phyloP scores from a whole-genome alignment of 2,329 filamentous ascomycete species.

The Mariannaea elegans region DNA sequence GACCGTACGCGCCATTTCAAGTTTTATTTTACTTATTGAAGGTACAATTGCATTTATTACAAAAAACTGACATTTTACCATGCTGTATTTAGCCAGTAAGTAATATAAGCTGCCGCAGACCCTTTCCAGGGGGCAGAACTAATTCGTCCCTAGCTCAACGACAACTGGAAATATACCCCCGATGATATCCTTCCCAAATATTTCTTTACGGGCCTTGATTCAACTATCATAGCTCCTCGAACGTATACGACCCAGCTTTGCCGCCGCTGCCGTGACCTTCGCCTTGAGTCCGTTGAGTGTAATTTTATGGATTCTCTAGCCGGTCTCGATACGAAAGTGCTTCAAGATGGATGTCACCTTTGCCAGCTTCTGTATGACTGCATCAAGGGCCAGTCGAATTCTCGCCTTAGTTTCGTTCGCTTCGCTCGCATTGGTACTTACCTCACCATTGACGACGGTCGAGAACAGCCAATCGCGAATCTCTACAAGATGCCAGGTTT shows the following conservation, averaged over 20 bases:
- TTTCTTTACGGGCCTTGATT: background rate
- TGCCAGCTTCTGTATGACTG: constrained; percentile 4
- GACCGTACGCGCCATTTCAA: background rate
- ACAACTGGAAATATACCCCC: constrained; percentile 5
- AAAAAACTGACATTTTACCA: background rate
- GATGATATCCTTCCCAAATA: background rate
- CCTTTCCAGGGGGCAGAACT: background rate
- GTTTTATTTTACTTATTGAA: too few species aligned
- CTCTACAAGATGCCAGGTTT: constrained; percentile 5
- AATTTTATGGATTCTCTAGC: constrained; percentile 3
- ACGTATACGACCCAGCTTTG: background rate
- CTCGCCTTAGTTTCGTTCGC: background rate
- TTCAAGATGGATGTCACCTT: background rate
- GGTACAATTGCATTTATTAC: too few species aligned
- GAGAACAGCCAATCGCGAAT: background rate
- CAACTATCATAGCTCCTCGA: background rate
- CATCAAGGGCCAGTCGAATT: background rate
- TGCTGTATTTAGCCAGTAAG: background rate
- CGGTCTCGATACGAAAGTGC: background rate
- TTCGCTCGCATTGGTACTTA: constrained; percentile 1
- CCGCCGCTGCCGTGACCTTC: background rate
- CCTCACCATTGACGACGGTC: constrained; percentile 4
- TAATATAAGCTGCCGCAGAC: background rate
- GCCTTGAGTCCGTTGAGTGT: constrained; percentile 2
- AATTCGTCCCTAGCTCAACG: background rate